Conservation (phyloP, 768 basidiomycete species). For the Mycena rebaudengoi region DNA sequence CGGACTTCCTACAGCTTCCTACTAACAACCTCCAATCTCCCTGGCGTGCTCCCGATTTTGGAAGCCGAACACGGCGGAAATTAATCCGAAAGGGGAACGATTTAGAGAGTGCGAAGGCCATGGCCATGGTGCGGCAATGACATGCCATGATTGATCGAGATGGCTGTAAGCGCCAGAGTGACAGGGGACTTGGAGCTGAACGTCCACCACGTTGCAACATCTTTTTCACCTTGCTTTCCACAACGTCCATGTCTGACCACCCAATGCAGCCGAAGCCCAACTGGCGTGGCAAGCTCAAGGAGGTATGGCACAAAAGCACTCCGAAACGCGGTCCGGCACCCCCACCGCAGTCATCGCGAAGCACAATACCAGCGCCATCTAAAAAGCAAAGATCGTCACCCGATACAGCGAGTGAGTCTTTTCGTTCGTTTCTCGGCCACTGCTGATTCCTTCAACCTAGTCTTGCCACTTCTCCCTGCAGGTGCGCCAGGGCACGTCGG, state of each 20-base stretch:
- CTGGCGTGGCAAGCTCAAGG: not conserved
- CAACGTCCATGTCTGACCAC: not conserved
- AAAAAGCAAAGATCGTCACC: not conserved
- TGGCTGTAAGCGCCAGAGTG: no score
- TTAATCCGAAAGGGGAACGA: no score
- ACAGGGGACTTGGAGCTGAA: no score
- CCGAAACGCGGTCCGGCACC: not conserved
- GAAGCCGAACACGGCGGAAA: no score
- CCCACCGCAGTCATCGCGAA: not conserved
- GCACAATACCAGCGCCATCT: not conserved
- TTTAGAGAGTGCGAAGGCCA: no score
- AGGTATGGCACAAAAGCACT: not conserved
- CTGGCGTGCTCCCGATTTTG: no score
- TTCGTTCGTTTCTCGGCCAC: not conserved
- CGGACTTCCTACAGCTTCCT: no score
- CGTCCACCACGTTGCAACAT: no score
- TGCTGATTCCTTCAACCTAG: not conserved
- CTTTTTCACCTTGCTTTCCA: not conserved
- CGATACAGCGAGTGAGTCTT: not conserved
- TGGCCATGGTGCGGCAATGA: no score
- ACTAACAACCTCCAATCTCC: no score
- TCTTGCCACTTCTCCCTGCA: not conserved
- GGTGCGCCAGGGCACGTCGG: not conserved
- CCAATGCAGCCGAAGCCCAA: not conserved
- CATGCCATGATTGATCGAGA: no score